These are phyloP conservation scores for Nakazawaea sp. DNA, from an alignment of 805 yeast species.

Conservation along the genomic window DNA sequence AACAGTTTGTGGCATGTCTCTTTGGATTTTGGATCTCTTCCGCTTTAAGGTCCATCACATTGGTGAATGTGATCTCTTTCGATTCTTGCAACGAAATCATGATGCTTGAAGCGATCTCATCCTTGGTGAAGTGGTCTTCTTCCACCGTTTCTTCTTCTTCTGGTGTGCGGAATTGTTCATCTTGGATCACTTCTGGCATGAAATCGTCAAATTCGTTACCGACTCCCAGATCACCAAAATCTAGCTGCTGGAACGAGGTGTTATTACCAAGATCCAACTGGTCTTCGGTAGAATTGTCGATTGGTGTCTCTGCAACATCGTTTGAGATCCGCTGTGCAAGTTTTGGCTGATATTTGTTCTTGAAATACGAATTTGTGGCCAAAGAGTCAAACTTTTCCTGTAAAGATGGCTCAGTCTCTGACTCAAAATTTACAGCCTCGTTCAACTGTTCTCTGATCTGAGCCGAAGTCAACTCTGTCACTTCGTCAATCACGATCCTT, in stretches of 20 bases:
- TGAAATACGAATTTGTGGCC: not conserved
- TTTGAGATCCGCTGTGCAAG: too few species aligned
- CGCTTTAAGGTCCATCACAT: slow-evolving; percentile 26
- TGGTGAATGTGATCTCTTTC: slow-evolving; percentile 25
- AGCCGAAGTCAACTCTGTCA: slow-evolving; percentile 36
- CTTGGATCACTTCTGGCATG: slow-evolving; percentile 1
- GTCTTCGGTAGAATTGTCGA: not conserved
- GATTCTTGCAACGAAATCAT: slow-evolving; percentile 15
- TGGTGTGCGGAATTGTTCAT: too few species aligned
- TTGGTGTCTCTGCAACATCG: not conserved
- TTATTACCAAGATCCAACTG: not conserved
- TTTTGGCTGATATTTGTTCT: not conserved
- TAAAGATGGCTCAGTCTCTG: slow-evolving; percentile 2
- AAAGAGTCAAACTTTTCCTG: slow-evolving; percentile 5
- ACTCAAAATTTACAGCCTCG: slow-evolving; percentile 7
- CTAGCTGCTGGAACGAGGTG: not conserved
- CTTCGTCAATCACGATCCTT: slow-evolving; percentile 37
- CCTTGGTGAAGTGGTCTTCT: not conserved
- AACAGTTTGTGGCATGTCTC: slow-evolving; percentile 62
- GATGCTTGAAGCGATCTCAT: not conserved
- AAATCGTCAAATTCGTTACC: slow-evolving; percentile 6
- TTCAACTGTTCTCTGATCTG: slow-evolving; percentile 24
- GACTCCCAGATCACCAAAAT: not conserved
- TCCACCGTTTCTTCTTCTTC: not conserved
- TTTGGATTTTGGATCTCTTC: slow-evolving; percentile 24